Base-by-base conservation (phyloP, 2,329 filamentous ascomycete species). In the Phyllosticta paracitricarpa region DNA sequence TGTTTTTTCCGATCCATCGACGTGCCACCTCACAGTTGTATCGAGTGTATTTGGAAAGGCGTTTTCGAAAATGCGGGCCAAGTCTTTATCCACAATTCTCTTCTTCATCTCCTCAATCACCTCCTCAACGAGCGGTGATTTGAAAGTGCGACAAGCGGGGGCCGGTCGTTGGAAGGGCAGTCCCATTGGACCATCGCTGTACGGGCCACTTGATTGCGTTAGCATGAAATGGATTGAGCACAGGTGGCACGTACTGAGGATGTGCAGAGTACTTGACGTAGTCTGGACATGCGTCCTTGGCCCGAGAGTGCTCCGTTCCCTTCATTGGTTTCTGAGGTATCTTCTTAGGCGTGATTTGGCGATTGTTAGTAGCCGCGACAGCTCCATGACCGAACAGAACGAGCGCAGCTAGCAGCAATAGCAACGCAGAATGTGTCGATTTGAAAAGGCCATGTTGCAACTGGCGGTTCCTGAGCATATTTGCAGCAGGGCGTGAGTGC, bases 31-130 rank as follows among this genome's bases (percentile, higher is more conserved):
- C 65, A 96, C 84, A 0, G 91, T 96, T 0, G 91, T 96, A 70
- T 96, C 91, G 2, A 94, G 84, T 0, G 89, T 93, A 64, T 94
- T 96, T 4, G 93, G 93, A 66, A 95, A 97, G 2, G 93, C 87
- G 71, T 99, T 99, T 72, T 96, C 91, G 71, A 99, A 99, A 10
- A 99, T 79, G 26, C 92, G 86, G 3, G 93, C 93, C 12, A 99
- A 83, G 68, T 97, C 94, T 17, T 88, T 87, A 69, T 97, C 88
- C 63, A 86, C 81, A 77, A 99, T 89, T 59, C 84, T 87, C 28
- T 83, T 81, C 5, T 88, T 94, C 66, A 99, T 81, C 66, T 97
- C 86, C 30, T 84, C 74, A 64, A 99, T 97, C 58, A 97, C 89
- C 69, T 89, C 82, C 73, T 99, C 94, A 54, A 97, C 95, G 3